Conservation (phyloP, 2,329 filamentous ascomycete genomes). For the Graphilbum ipis-grandicollis region DNA sequence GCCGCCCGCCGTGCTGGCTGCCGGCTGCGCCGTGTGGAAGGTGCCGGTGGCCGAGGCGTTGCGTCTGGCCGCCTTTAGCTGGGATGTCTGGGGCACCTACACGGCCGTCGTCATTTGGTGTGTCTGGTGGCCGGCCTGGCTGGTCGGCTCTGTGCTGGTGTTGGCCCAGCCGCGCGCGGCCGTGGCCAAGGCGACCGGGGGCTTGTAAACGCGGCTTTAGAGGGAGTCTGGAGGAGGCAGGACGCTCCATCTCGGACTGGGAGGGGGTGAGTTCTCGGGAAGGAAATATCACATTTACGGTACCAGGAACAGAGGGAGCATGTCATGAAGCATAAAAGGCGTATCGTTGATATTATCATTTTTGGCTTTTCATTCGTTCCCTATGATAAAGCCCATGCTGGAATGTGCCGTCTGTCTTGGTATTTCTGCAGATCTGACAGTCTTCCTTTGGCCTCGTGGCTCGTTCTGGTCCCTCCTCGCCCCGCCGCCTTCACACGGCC, state of each 20-base stretch:
- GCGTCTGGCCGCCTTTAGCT: conserved; percentile 63
- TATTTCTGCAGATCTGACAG: no score
- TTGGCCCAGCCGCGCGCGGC: conserved; percentile 20
- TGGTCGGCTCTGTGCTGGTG: conserved; percentile 42
- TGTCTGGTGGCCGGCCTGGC: conserved; percentile 90
- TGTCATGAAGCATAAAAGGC: no score
- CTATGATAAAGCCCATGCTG: no score
- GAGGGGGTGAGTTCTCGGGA: no score
- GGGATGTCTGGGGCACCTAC: conserved; percentile 80
- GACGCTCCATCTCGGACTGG: no score
- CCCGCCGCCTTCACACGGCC: conserved; percentile 42
- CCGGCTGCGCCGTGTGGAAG: conserved; percentile 23
- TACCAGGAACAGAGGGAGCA: no score
- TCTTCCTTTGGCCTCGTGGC: background rate
- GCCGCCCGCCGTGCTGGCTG: conserved; percentile 38
- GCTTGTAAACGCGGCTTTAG: no score
- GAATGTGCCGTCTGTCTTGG: no score
- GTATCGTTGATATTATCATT: no score
- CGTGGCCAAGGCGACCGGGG: background rate
- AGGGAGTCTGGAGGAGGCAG: no score
- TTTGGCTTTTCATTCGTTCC: no score
- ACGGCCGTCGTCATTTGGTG: conserved; percentile 84
- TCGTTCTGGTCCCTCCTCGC: conserved; percentile 3
- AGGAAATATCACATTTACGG: no score
- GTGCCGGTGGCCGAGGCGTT: conserved; percentile 40